These are phyloP conservation scores for Cicer bijugum DNA, from an alignment of 306 rosid genomes.

Conservation along the genomic window DNA sequence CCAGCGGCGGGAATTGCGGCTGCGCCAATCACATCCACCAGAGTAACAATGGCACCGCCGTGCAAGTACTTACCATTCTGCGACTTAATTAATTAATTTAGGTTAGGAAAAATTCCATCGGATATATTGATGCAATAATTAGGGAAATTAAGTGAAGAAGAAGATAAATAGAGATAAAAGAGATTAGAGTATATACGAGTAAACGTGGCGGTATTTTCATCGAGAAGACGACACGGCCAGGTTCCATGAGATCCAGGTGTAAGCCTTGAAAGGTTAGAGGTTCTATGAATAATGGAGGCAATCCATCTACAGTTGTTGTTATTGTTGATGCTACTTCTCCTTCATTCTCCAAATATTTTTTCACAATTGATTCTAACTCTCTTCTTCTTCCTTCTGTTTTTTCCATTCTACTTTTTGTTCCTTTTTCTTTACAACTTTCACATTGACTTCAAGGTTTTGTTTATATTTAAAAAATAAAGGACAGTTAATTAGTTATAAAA, in stretches of 20 bases:
- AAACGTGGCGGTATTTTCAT: slow-evolving; percentile 68
- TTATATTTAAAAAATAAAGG: no score
- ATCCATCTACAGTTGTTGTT: slow-evolving; percentile 53
- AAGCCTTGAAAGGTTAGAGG: slow-evolving; percentile 55
- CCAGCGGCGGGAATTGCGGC: slow-evolving; percentile 69
- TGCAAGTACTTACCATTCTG: slow-evolving; percentile 73
- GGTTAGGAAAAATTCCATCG: no score
- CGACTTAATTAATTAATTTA: not conserved
- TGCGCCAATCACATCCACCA: slow-evolving; percentile 78
- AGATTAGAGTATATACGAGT: slow-evolving; percentile 39
- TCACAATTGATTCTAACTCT: slow-evolving; percentile 50
- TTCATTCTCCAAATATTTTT: slow-evolving; percentile 54
- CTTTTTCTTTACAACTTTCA: no score
- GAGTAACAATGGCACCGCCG: slow-evolving; percentile 79
- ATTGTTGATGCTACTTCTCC: slow-evolving; percentile 45
- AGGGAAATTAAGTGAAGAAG: not conserved
- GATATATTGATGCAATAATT: not conserved
- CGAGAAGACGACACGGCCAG: slow-evolving; percentile 70
- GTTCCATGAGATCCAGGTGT: slow-evolving; percentile 59
- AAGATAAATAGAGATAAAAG: no score
- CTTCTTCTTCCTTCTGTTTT: not conserved
- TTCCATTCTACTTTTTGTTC: no score
- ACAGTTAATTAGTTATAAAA: no score
- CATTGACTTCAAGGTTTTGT: no score
- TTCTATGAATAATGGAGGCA: slow-evolving; percentile 64